Percentiles rank a stretch among this genome's conserved stretches.
Evolutionary conservation across 2,329 filamentous ascomycete genomes (phyloP).

Genomic region (Microsporum canis): DNA sequence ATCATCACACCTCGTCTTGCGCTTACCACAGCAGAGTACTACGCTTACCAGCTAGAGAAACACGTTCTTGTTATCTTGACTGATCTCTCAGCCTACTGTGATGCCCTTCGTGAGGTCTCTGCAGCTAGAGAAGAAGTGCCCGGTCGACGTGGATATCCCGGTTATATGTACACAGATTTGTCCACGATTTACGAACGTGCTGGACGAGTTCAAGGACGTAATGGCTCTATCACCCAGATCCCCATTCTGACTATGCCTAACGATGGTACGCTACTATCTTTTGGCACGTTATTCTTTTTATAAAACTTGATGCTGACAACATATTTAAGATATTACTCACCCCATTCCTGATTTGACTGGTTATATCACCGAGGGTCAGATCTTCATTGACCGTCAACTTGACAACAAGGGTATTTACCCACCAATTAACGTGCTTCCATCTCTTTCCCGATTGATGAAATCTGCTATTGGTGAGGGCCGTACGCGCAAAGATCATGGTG

Average conservation of each 20-base stretch:
- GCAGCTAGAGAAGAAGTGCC: slow-evolving; percentile 97
- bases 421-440: slow-evolving; percentile 96
- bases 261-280: slow-evolving; percentile 49
- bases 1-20: slow-evolving; percentile 98
- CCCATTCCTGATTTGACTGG: slow-evolving; percentile 97
- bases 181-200: slow-evolving; percentile 99
- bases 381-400: slow-evolving; percentile 88
- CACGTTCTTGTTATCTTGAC: slow-evolving; percentile 98
- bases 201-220: slow-evolving; percentile 90
- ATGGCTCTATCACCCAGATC: slow-evolving; percentile 98
- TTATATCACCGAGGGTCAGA: slow-evolving; percentile 98
- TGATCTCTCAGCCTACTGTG: slow-evolving; percentile 94
- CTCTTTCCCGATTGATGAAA: slow-evolving; percentile 98
- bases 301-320: neutral
- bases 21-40: slow-evolving; percentile 97
- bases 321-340: slow-evolving; percentile 70
- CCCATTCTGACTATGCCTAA: slow-evolving; percentile 99
- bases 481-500: slow-evolving; percentile 92
- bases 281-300: slow-evolving; percentile 6
- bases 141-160: slow-evolving; percentile 96
- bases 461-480: slow-evolving; percentile 96
- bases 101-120: slow-evolving; percentile 96
- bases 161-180: slow-evolving; percentile 99
- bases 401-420: slow-evolving; percentile 97
- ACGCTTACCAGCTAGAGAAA: slow-evolving; percentile 99